phyloP scores from a whole-genome alignment of 306 rosid species.

The Glycine latifolia region DNA sequence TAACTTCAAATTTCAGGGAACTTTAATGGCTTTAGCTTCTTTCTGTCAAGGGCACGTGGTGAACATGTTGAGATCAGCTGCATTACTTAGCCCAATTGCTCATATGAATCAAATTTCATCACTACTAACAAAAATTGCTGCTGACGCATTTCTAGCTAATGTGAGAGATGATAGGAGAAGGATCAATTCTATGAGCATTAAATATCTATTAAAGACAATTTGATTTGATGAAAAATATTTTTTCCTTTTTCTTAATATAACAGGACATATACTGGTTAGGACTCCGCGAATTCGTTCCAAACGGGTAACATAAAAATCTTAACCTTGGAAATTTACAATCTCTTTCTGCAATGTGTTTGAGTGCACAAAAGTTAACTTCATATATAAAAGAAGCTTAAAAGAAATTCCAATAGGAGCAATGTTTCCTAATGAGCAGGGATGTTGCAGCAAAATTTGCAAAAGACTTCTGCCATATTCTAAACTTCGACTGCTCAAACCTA shows the following conservation, averaged over 20 bases:
- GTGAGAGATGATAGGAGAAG: conserved; percentile 42
- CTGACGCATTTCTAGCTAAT: conserved; percentile 62
- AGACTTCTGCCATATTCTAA: conserved; percentile 59
- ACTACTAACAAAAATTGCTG: conserved; percentile 52
- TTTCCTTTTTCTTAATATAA: conserved; percentile 27
- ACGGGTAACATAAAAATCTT: conserved; percentile 51
- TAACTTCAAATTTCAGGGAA: conserved; percentile 64
- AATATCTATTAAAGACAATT: not conserved
- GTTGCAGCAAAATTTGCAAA: conserved; percentile 45
- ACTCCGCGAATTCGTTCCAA: conserved; percentile 58
- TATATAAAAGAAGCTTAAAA: not conserved
- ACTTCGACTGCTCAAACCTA: conserved; percentile 61
- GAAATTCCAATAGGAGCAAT: not conserved
- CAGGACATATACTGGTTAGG: conserved; percentile 70
- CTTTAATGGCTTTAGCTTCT: conserved; percentile 68
- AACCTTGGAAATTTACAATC: not conserved
- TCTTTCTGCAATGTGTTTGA: conserved; percentile 1
- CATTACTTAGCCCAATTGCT: conserved; percentile 86
- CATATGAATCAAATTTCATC: conserved; percentile 66
- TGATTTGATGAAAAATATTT: not conserved
- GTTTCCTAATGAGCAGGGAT: conserved; percentile 52
- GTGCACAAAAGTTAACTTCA: not conserved
- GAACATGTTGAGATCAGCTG: conserved; percentile 67
- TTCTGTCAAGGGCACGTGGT: conserved; percentile 60
- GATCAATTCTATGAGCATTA: not conserved